These are phyloP conservation scores for Babesia sp. DNA, from an alignment of 169 alveolate species.

Conservation along the genomic window DNA sequence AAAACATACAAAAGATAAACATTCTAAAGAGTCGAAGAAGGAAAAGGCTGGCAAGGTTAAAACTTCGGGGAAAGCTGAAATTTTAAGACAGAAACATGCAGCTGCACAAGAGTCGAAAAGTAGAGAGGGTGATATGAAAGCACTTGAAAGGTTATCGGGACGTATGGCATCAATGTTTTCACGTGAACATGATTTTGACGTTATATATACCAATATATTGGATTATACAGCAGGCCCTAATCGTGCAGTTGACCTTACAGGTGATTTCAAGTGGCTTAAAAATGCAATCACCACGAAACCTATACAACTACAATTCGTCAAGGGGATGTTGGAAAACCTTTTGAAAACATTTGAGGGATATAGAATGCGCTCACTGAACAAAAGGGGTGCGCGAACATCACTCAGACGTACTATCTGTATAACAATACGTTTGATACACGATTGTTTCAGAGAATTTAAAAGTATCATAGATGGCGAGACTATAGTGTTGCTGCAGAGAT, in stretches of 20 bases:
- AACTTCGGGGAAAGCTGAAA: slow-evolving; percentile 58
- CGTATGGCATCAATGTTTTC: slow-evolving; percentile 35
- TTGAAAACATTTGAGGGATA: slow-evolving; percentile 37
- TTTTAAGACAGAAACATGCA: slow-evolving; percentile 32
- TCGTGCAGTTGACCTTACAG: slow-evolving; percentile 54
- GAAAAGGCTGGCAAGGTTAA: slow-evolving; percentile 49
- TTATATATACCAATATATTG: slow-evolving; percentile 49
- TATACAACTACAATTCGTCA: slow-evolving; percentile 36
- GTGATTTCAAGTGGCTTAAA: slow-evolving; percentile 67
- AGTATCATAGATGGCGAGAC: slow-evolving; percentile 23
- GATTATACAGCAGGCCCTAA: slow-evolving; percentile 60
- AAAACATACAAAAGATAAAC: slow-evolving; percentile 37
- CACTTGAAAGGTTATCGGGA: slow-evolving; percentile 24
- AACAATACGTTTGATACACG: slow-evolving; percentile 33
- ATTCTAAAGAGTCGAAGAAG: slow-evolving; percentile 24
- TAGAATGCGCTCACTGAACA: slow-evolving; percentile 29
- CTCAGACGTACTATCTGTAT: slow-evolving; percentile 47
- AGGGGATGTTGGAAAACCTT: slow-evolving; percentile 37
- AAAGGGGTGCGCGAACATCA: slow-evolving; percentile 13
- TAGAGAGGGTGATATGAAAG: slow-evolving; percentile 41
- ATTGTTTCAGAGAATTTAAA: slow-evolving; percentile 41
- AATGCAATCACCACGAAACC: slow-evolving; percentile 36
- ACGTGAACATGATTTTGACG: slow-evolving; percentile 43
- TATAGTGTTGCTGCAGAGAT: slow-evolving; percentile 27
- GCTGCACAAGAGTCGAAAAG: slow-evolving; percentile 47